Conservation (phyloP, 441 rosid genomes). For the Adansonia gregorii region DNA sequence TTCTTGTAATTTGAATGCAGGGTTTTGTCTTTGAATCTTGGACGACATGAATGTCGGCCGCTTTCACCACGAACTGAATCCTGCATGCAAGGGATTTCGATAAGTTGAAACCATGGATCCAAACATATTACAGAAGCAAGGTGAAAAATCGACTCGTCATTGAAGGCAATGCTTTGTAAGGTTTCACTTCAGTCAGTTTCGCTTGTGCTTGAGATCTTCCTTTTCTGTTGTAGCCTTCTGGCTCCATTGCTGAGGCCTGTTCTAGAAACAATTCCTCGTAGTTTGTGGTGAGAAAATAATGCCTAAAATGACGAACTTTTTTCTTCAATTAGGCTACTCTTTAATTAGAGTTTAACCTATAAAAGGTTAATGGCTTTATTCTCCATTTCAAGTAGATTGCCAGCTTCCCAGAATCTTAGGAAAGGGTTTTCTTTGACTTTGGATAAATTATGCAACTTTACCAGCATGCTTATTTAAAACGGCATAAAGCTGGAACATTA, state of each 20-base stretch:
- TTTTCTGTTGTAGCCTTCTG: conserved; percentile 1
- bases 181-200: conserved; percentile 26
- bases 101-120: conserved; percentile 32
- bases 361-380: too few relatives aligned
- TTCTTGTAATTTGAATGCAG: conserved; percentile 18
- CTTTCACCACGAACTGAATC: conserved; percentile 26
- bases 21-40: conserved; percentile 34
- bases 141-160: conserved; percentile 31
- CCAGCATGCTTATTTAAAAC: too few relatives aligned
- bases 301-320: neutral
- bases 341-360: neutral
- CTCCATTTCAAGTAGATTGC: too few relatives aligned
- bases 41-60: conserved; percentile 35
- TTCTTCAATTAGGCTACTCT: neutral
- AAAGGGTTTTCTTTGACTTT: too few relatives aligned
- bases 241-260: neutral
- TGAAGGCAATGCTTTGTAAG: conserved; percentile 32
- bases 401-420: too few relatives aligned
- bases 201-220: conserved; percentile 39
- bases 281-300: neutral
- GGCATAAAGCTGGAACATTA: too few relatives aligned
- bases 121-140: conserved; percentile 27
- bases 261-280: neutral
- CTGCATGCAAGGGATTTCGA: conserved; percentile 36
- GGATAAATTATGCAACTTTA: too few relatives aligned